Evolutionary conservation across 2,329 filamentous ascomycete genomes (phyloP).

Genomic region (Trichoderma endophyticum): DNA sequence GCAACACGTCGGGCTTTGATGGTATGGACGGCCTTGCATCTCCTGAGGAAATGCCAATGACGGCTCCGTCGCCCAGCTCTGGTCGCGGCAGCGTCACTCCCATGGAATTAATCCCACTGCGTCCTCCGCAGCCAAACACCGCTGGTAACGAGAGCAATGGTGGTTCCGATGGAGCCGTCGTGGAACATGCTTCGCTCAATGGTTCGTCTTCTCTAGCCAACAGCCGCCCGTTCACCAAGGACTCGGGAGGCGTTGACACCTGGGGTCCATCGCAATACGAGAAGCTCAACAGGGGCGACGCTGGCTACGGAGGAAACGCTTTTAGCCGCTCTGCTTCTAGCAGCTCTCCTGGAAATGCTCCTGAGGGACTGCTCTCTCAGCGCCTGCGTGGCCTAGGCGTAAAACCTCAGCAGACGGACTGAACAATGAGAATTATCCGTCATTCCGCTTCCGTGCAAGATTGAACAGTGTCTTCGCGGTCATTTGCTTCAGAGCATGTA

Average conservation of each 20-base stretch:
- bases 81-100: constrained; percentile 34
- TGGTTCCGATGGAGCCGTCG: constrained; percentile 26
- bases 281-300: constrained; percentile 66
- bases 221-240: constrained; percentile 37
- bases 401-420: constrained; percentile 26
- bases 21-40: constrained; percentile 21
- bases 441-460: not conserved
- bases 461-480: not conserved
- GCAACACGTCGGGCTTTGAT: constrained; percentile 35
- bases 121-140: constrained; percentile 34
- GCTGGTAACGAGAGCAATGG: constrained; percentile 33
- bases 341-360: constrained; percentile 31
- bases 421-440: not conserved
- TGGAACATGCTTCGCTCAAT: constrained; percentile 26
- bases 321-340: constrained; percentile 40
- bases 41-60: not conserved
- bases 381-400: constrained; percentile 62
- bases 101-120: constrained; percentile 53
- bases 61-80: constrained; percentile 18
- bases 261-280: constrained; percentile 49
- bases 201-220: constrained; percentile 29
- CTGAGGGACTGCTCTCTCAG: constrained; percentile 68
- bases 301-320: constrained; percentile 58
- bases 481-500: not conserved
- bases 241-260: constrained; percentile 30